Percentiles rank a stretch among this genome's conserved stretches.
Conservation (phyloP, 2,329 filamentous ascomycete genomes). For the Paecilomyces dactylethromorphus region DNA sequence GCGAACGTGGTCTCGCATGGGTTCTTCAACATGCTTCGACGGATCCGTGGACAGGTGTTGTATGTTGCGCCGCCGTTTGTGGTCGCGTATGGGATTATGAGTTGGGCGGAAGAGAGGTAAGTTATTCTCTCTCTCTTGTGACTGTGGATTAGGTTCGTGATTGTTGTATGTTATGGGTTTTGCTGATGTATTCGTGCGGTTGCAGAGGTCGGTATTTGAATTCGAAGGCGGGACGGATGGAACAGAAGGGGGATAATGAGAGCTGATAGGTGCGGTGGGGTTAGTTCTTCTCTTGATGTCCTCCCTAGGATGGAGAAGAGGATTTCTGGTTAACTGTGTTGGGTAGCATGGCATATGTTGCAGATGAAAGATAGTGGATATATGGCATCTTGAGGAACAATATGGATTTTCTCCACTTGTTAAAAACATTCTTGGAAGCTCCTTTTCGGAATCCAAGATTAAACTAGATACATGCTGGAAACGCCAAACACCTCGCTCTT, state of each 20-base stretch:
- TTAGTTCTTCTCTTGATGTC: too few relatives aligned
- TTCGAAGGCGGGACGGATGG: neutral
- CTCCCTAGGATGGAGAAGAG: too few relatives aligned
- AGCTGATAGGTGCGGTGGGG: neutral
- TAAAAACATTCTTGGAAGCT: neutral
- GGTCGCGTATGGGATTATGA: neutral
- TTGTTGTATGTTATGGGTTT: neutral
- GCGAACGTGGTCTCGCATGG: neutral
- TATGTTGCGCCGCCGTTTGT: neutral
- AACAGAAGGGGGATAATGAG: neutral
- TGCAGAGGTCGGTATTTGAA: neutral
- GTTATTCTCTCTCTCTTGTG: neutral
- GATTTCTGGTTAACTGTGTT: too few relatives aligned
- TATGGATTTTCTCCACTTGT: too few relatives aligned
- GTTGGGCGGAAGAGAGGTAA: neutral
- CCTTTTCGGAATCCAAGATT: neutral
- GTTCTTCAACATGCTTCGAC: neutral
- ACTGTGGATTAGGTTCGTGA: neutral
- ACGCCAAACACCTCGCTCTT: conserved; percentile 15
- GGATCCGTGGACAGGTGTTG: neutral
- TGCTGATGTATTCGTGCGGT: neutral
- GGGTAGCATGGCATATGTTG: too few relatives aligned
- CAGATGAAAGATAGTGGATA: too few relatives aligned
- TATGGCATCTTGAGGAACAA: too few relatives aligned
- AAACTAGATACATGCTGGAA: neutral